Conservation (phyloP, 2,329 filamentous ascomycete species). For the Colletotrichum sp. region DNA sequence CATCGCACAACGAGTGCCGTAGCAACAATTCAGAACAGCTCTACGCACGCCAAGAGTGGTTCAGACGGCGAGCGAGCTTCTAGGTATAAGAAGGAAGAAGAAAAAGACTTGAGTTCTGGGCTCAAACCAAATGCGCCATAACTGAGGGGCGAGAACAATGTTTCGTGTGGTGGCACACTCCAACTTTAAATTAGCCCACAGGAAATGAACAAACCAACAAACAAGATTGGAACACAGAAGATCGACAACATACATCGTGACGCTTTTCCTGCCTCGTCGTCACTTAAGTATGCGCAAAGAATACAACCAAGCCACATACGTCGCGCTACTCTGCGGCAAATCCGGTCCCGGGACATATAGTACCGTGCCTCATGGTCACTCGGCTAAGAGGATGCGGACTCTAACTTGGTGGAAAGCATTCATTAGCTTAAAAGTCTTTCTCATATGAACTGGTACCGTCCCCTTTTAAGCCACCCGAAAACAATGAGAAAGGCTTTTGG, state of each 20-base stretch:
- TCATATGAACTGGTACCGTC: too few species aligned
- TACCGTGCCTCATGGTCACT: not conserved
- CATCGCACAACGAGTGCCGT: not conserved
- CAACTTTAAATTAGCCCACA: too few species aligned
- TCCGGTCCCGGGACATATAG: accelerated
- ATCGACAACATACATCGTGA: accelerated
- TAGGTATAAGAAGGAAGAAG: accelerated
- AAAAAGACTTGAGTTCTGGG: accelerated
- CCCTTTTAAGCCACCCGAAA: too few species aligned
- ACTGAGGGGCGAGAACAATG: not conserved
- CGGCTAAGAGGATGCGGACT: accelerated
- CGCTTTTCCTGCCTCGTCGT: not conserved
- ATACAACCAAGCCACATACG: not conserved
- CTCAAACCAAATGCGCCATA: not conserved
- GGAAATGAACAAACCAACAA: not conserved
- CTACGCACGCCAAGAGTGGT: not conserved
- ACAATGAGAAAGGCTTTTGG: too few species aligned
- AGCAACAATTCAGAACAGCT: not conserved
- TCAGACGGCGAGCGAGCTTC: not conserved
- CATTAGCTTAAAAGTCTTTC: too few species aligned
- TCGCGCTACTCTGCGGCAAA: not conserved
- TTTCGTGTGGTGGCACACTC: too few species aligned
- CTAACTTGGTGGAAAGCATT: too few species aligned
- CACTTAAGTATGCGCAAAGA: not conserved
- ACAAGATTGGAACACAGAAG: not conserved